Evolutionary conservation across 2,329 filamentous ascomycete species (phyloP).

Genomic region (Diaporthe sp.): DNA sequence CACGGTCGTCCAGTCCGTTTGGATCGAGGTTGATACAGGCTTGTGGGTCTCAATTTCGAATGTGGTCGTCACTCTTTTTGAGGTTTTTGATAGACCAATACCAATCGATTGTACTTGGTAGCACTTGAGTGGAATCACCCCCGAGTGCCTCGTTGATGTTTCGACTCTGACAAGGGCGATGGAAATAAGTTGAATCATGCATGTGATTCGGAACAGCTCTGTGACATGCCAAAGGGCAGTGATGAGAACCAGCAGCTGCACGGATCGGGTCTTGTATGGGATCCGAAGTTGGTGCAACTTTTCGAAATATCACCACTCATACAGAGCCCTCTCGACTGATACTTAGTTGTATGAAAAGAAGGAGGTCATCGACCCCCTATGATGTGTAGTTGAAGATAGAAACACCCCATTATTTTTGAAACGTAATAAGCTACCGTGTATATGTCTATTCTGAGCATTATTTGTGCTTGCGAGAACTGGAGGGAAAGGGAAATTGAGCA

Average conservation of each 20-base stretch:
- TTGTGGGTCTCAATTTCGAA: background rate
- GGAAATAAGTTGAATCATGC: background rate
- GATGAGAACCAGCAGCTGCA: background rate
- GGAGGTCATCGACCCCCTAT: background rate
- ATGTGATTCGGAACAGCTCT: background rate
- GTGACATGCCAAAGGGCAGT: background rate
- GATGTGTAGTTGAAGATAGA: background rate
- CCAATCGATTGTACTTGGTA: background rate
- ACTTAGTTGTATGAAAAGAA: too few relatives aligned
- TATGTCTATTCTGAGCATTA: background rate
- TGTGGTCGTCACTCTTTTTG: too few relatives aligned
- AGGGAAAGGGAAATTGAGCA: background rate
- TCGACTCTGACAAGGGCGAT: background rate
- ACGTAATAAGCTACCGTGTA: background rate
- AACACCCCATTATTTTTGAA: background rate
- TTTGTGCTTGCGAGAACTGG: background rate
- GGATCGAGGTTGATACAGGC: background rate
- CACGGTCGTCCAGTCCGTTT: background rate
- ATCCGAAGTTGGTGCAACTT: fast-evolving
- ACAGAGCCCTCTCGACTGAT: background rate
- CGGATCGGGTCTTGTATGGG: too few relatives aligned
- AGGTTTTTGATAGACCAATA: background rate
- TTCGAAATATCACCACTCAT: background rate
- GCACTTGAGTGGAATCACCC: too few relatives aligned
- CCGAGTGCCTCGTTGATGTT: background rate